Conservation (phyloP, 78 protist species). For the Bodo saltans region DNA sequence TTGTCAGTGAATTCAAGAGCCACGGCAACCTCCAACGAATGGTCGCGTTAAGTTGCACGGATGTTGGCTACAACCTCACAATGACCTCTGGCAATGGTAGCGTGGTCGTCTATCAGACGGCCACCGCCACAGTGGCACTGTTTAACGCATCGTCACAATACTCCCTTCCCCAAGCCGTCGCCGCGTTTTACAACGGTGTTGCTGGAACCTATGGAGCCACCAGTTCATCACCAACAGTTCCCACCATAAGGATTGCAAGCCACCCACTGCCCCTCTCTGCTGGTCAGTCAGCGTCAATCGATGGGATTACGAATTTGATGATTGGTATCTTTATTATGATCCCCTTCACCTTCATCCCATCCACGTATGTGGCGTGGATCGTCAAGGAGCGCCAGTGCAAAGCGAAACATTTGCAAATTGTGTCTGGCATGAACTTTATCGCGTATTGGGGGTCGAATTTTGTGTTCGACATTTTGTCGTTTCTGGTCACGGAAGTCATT, state of each 20-base stretch:
- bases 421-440: background rate
- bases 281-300: background rate
- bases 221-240: too few relatives aligned
- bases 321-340: conserved; percentile 25
- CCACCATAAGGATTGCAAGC: background rate
- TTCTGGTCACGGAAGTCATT: background rate
- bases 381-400: conserved; percentile 28
- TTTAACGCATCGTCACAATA: too few relatives aligned
- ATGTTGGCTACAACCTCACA: background rate
- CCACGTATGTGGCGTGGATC: conserved; percentile 1
- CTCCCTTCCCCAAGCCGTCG: too few relatives aligned
- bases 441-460: conserved; percentile 10
- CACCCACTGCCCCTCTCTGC: conserved; percentile 19
- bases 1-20: background rate
- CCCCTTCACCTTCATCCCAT: conserved; percentile 41
- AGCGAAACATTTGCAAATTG: conserved; percentile 25
- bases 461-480: background rate
- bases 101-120: background rate
- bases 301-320: background rate
- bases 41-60: background rate
- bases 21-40: background rate
- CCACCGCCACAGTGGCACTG: too few relatives aligned
- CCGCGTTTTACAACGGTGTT: too few relatives aligned
- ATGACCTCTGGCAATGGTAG: background rate
- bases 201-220: too few relatives aligned